phyloP scores from a whole-genome alignment of 1,284 basidiomycete genomes.

The Malassezia pachydermatis region DNA sequence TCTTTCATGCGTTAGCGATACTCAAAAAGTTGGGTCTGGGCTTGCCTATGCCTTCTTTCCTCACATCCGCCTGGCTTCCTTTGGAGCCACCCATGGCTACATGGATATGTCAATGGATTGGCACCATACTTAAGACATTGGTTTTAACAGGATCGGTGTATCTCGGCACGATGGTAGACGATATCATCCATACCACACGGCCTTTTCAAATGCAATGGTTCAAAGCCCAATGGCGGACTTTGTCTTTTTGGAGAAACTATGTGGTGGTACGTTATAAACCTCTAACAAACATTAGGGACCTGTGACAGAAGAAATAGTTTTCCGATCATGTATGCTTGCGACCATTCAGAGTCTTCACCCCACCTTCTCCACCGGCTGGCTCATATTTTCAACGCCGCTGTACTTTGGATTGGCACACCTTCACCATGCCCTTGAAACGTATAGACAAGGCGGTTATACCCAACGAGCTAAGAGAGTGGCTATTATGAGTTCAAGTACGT shows the following conservation, averaged over 20 bases:
- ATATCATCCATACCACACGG: constrained; percentile 59
- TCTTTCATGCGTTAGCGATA: constrained; percentile 13
- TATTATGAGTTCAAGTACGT: constrained; percentile 57
- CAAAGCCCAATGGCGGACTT: constrained; percentile 24
- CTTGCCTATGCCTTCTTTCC: constrained; percentile 22
- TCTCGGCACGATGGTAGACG: constrained; percentile 67
- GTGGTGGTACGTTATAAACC: constrained; percentile 56
- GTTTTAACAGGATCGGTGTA: constrained; percentile 65
- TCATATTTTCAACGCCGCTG: constrained; percentile 71
- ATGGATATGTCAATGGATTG: constrained; percentile 4
- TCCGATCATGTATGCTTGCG: constrained; percentile 70
- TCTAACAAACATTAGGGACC: constrained; percentile 61
- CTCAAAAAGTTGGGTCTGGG: constrained; percentile 26
- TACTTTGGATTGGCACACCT: constrained; percentile 84
- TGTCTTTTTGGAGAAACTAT: constrained; percentile 57
- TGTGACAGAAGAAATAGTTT: constrained; percentile 83
- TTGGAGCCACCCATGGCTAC: constrained; percentile 18
- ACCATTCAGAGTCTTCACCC: constrained; percentile 63
- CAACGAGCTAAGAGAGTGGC: constrained; percentile 58
- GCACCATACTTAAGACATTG: constrained; percentile 11
- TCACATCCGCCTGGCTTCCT: constrained; percentile 23
- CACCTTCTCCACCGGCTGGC: constrained; percentile 50
- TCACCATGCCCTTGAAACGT: constrained; percentile 81
- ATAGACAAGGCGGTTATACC: constrained; percentile 52
- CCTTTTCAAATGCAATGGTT: constrained; percentile 47